Evolutionary conservation across 495 filamentous ascomycete species (phyloP).

Genomic region (Neurospora sp.): DNA sequence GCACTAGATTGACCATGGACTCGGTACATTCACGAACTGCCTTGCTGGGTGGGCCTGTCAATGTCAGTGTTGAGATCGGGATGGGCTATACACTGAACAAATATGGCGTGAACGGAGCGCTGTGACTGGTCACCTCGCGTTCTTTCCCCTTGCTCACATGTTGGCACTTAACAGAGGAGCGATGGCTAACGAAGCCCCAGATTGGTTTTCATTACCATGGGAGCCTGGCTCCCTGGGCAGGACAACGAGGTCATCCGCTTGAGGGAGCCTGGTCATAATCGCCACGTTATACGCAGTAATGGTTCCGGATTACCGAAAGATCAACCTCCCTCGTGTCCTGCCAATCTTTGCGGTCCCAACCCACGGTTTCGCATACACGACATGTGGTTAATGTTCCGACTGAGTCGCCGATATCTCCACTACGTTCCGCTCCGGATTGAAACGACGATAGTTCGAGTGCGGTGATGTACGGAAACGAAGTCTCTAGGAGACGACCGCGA

Average conservation of each 20-base stretch:
- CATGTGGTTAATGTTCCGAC: background rate
- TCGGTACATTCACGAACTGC: background rate
- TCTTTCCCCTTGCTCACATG: background rate
- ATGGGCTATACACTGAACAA: background rate
- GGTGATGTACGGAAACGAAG: background rate
- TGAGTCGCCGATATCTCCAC: background rate
- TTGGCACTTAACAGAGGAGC: background rate
- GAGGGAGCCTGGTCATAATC: background rate
- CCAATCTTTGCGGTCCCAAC: background rate
- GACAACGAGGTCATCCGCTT: background rate
- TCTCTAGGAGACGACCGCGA: background rate
- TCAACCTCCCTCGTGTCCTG: background rate
- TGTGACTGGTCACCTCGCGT: background rate
- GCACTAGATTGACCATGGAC: background rate
- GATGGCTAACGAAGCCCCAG: background rate
- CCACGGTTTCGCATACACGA: background rate
- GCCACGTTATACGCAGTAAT: background rate
- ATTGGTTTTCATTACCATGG: background rate
- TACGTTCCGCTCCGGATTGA: background rate
- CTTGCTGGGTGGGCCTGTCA: background rate
- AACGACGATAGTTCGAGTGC: background rate
- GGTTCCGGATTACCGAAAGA: background rate
- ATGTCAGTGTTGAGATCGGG: background rate
- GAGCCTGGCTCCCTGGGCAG: background rate
- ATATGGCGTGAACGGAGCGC: background rate